Evolutionary conservation across 192 early-diverging fungal genomes (phyloP).

Genomic region (Coemansia sp.): DNA sequence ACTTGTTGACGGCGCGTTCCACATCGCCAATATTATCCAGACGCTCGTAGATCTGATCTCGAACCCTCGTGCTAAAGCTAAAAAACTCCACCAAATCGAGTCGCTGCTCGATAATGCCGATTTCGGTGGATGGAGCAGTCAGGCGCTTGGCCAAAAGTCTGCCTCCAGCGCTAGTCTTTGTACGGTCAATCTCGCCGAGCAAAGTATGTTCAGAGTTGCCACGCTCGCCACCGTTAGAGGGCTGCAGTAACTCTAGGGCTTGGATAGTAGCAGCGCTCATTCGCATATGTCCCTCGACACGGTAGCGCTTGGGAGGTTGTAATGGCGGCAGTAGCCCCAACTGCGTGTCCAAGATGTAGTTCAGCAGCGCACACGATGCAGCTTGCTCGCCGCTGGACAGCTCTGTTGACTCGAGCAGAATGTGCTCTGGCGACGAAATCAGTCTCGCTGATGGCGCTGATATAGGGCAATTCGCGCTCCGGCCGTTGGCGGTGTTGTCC

Average conservation of each 20-base stretch:
- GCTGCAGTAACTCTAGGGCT: constrained; percentile 76
- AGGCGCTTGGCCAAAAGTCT: constrained; percentile 75
- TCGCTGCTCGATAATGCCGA: constrained; percentile 67
- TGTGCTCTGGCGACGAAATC: constrained; percentile 23
- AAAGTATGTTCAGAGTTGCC: constrained; percentile 63
- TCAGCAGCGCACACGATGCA: constrained; percentile 58
- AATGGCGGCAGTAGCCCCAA: constrained; percentile 64
- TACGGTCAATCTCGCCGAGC: constrained; percentile 72
- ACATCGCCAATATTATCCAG: constrained; percentile 66
- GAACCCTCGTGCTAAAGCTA: constrained; percentile 55
- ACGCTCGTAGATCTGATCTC: constrained; percentile 53
- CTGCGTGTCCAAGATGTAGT: constrained; percentile 77
- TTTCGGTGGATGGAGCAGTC: constrained; percentile 66
- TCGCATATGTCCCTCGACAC: constrained; percentile 61
- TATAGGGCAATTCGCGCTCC: constrained; percentile 10
- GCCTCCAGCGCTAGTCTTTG: constrained; percentile 78
- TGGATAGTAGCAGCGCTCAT: constrained; percentile 81
- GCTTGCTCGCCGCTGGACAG: constrained; percentile 33
- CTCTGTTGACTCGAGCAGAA: constrained; percentile 44
- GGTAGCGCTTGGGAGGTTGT: constrained; percentile 64
- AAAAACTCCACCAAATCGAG: constrained; percentile 80
- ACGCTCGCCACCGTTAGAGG: constrained; percentile 52
- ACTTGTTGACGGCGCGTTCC: constrained; percentile 68
- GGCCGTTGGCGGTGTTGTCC: neutral
- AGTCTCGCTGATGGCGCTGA: constrained; percentile 24